Evolutionary conservation across 768 basidiomycete species (phyloP), one percentile per base, ranked within the genome.

Genomic region (Tulasnella sp.): DNA sequence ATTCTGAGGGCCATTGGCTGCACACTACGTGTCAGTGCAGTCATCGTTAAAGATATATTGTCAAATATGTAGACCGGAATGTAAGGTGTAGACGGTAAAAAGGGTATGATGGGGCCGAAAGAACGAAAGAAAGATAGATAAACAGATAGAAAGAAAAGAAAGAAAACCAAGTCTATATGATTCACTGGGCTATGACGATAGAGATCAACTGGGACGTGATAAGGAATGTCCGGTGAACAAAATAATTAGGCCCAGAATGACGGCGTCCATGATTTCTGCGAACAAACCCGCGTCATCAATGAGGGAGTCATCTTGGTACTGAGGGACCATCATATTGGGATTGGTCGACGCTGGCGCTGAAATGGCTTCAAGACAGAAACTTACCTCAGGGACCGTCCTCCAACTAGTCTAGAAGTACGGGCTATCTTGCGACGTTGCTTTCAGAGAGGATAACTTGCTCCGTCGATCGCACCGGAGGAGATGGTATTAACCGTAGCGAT

Each of bases 401-500:
- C 91, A 93, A 34, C 83, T 79, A 0, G 88, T 90, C 54, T 86
- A 83, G 68, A 87, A 87, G 76, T 82, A 92, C 67, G 84, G 84
- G 23, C 77, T 79, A 13, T 80, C 78, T 67, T 79, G 73, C 63
- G 82, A 79, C 61, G 88, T 73, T 63, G 75, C 74, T 63, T 76
- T 76, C 26, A 81, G 73, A 2, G 75, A 73, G 4, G 76, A 71
- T 15, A 80, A 74, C 59, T 77, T 81, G 76, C 77, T 47, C 81
- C 77, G 3, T 90, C 90, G 52, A 93, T 82, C 71, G 79, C 81
- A 5, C 86, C 83, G 42, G 59, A 58, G 1, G 56, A 47, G 19
- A 58, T 64, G 53, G 65, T 56, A 43, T 64, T 61, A 3, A 60
- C 58, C 29, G 65, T 45, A 42, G 65, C 60, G 55, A 62, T 60